Evolutionary conservation across 2,329 filamentous ascomycete species (phyloP).

Genomic region (Sporothrix pallida): DNA sequence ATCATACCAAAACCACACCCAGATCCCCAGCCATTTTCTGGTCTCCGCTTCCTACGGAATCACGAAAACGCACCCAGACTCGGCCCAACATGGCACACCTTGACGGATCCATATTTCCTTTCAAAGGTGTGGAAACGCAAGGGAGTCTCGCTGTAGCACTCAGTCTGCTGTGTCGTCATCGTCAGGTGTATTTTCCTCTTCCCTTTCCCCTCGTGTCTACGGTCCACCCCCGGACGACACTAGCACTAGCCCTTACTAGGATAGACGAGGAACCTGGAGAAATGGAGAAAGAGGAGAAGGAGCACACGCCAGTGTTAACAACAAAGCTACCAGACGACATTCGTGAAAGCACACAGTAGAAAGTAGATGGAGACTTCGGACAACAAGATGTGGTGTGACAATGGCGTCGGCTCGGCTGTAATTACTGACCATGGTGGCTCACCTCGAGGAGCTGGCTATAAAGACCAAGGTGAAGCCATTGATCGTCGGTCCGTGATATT

Average conservation of each 20-base stretch:
- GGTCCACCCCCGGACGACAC: background rate
- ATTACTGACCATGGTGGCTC: background rate
- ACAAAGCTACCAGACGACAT: background rate
- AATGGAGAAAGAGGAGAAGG: slow-evolving; percentile 12
- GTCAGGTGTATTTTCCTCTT: background rate
- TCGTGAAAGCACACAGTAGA: background rate
- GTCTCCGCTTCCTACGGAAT: background rate
- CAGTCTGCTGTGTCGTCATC: background rate
- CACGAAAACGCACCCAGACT: too few relatives aligned
- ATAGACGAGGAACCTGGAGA: slow-evolving; percentile 19
- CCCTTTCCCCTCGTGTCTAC: slow-evolving; percentile 5
- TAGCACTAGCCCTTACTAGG: background rate
- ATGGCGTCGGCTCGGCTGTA: slow-evolving; percentile 5
- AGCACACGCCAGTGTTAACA: background rate
- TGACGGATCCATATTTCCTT: background rate
- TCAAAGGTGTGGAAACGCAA: background rate
- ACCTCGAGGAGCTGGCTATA: background rate
- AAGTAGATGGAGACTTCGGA: background rate
- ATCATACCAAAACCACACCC: background rate
- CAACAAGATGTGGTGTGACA: background rate
- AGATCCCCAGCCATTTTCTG: background rate
- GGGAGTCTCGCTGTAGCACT: too few relatives aligned
- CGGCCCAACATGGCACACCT: background rate
- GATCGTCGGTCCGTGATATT: background rate
- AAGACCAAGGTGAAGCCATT: background rate